Evolutionary conservation across 1,284 basidiomycete species (phyloP), one percentile per base, ranked within the genome.

Genomic region (Volvariella surrecta): DNA sequence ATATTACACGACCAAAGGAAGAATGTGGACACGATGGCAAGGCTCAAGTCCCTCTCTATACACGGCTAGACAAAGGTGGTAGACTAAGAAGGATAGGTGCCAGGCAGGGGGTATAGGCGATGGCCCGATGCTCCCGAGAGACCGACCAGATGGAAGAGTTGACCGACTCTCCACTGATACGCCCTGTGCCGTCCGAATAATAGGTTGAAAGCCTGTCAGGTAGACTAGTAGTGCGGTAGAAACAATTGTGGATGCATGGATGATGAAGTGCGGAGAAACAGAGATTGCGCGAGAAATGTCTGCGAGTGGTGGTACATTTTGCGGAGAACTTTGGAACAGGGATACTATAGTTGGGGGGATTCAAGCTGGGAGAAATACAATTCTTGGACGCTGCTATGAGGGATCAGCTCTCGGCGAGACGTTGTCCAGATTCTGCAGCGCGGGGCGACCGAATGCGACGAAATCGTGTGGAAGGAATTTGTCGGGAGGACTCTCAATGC

Each of bases 401-500:
- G 76, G 74, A 58, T 79, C 63, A 49, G 57, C 59, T 54, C 74
- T 71, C n/a, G 78, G 76, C 13, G 78, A 76, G 40, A 63, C 60
- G 48, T 68, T 61, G 52, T 70, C 72, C 53, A 73, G 70, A 58
- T 70, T 82, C 58, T 86, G 83, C 40, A 88, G 74, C 49, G 77
- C 82, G 42, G 76, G 73, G 34, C 84, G 80, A 57, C 82, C 76
- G 59, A 83, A 82, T 32, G 73, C 63, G 52, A 87, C 79, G 58
- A 81, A 85, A 64, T 88, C 85, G 57, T 86, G 82, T 2, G 85
- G 81, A 46, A 85, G 72, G 58, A 72, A 85, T 57, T 88, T 82
- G 46, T 87, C 84, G 34, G 82, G 76, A 18, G 77, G 64, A 43
- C 70, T 67, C 54, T 83, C 83, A 47, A 74, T 64, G 46, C 72